Evolutionary conservation across 2,329 filamentous ascomycete species (phyloP).

Genomic region (Graphiopsis chlorocephala): DNA sequence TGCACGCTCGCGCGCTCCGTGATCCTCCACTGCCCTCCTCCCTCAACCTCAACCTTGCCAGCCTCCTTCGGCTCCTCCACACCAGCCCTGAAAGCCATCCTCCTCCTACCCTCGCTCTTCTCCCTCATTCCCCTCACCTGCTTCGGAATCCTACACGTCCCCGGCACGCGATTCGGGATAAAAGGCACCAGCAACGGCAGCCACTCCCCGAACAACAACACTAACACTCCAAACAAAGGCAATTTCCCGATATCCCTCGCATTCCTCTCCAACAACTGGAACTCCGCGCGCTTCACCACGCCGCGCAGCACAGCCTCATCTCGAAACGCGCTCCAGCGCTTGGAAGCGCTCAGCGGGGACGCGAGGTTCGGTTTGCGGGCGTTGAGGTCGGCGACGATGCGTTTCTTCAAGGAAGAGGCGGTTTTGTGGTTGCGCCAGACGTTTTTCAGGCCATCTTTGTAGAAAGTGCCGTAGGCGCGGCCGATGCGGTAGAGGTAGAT

Average conservation of each 20-base stretch:
- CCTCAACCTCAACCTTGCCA: conserved; percentile 14
- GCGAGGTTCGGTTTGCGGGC: conserved; percentile 15
- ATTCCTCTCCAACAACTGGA: conserved; percentile 67
- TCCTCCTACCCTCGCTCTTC: conserved; percentile 54
- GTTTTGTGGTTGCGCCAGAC: conserved; percentile 64
- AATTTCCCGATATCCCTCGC: conserved; percentile 72
- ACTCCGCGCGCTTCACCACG: conserved; percentile 61
- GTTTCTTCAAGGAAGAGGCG: conserved; percentile 45
- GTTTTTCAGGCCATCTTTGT: conserved; percentile 77
- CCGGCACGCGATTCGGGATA: conserved; percentile 70
- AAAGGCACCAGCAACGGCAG: conserved; percentile 75
- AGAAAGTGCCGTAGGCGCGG: conserved; percentile 77
- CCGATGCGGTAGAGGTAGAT: conserved; percentile 62
- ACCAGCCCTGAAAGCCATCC: conserved; percentile 50
- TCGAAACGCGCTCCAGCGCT: conserved; percentile 4
- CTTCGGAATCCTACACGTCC: conserved; percentile 75
- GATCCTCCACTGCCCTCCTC: conserved; percentile 39
- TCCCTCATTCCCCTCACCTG: conserved; percentile 63
- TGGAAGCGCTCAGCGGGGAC: conserved; percentile 2
- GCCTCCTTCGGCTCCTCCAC: conserved; percentile 69
- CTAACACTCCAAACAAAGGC: conserved; percentile 71
- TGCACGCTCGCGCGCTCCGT: conserved; percentile 18
- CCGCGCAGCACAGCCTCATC: conserved; percentile 6
- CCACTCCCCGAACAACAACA: conserved; percentile 80
- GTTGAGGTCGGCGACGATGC: conserved; percentile 36